Conservation (phyloP, 2,329 filamentous ascomycete genomes). For the Arachnopeziza araneosa region DNA sequence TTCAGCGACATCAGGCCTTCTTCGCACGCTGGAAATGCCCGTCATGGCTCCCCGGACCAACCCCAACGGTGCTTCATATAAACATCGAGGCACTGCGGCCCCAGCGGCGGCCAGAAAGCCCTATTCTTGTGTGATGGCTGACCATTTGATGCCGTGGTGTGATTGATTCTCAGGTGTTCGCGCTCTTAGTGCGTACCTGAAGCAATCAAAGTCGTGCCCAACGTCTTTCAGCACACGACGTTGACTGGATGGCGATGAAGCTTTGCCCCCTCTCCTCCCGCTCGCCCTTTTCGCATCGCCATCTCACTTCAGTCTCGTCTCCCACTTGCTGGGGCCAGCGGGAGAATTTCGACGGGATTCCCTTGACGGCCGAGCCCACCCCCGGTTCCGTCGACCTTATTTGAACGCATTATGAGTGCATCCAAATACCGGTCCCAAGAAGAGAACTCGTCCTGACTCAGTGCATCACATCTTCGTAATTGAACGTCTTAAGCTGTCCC, state of each 20-base stretch:
- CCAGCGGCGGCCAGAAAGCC: constrained; percentile 3
- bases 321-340: constrained; percentile 24
- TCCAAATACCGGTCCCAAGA: neutral
- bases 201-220: neutral
- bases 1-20: constrained; percentile 8
- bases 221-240: constrained; percentile 2
- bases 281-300: neutral
- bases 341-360: constrained; percentile 20
- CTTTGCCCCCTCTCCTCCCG: neutral
- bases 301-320: constrained; percentile 17
- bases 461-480: neutral
- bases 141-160: neutral
- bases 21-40: constrained; percentile 6
- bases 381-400: constrained; percentile 16
- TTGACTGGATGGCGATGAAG: constrained; percentile 2
- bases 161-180: neutral
- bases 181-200: neutral
- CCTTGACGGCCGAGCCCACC: constrained; percentile 14
- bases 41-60: constrained; percentile 12
- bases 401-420: constrained; percentile 8
- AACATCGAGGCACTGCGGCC: constrained; percentile 11
- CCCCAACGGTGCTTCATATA: neutral
- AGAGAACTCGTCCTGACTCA: neutral
- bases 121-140: neutral
- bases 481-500: neutral